Conservation (phyloP, 2,329 filamentous ascomycete genomes). For the Periglandula ipomoeae region DNA sequence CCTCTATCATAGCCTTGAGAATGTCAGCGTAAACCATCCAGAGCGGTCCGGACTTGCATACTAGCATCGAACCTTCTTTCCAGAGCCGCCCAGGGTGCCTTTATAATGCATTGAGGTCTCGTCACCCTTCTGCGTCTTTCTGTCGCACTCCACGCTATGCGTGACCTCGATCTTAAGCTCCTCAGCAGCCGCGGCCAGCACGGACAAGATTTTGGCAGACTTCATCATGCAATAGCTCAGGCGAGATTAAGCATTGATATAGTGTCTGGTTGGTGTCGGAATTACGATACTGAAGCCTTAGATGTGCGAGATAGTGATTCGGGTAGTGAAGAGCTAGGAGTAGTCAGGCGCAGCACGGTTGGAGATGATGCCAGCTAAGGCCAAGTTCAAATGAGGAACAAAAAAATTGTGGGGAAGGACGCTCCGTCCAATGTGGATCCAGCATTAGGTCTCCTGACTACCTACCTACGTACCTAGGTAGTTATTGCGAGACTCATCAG, state of each 20-base stretch:
- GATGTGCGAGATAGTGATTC: not conserved
- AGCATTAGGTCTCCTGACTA: too few species aligned
- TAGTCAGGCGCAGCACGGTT: not conserved
- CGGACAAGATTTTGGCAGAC: constrained; percentile 36
- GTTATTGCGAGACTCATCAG: too few species aligned
- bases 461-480: too few species aligned
- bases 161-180: constrained; percentile 73
- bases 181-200: constrained; percentile 42
- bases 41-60: constrained; percentile 18
- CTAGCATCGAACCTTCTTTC: constrained; percentile 76
- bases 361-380: not conserved
- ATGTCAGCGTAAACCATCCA: not conserved
- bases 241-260: not conserved
- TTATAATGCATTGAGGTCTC: constrained; percentile 80
- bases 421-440: too few species aligned
- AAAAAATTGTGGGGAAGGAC: too few species aligned
- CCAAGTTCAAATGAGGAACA: too few species aligned
- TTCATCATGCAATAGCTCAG: constrained; percentile 35
- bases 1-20: constrained; percentile 60
- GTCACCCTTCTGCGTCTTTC: constrained; percentile 70
- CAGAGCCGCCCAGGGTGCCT: constrained; percentile 66
- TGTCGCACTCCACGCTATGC: constrained; percentile 64
- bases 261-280: too few species aligned
- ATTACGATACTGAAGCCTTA: too few species aligned
- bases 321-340: not conserved